These are phyloP conservation scores for Auriscalpium vulgare DNA, from an alignment of 768 basidiomycete species.

Conservation along the genomic window DNA sequence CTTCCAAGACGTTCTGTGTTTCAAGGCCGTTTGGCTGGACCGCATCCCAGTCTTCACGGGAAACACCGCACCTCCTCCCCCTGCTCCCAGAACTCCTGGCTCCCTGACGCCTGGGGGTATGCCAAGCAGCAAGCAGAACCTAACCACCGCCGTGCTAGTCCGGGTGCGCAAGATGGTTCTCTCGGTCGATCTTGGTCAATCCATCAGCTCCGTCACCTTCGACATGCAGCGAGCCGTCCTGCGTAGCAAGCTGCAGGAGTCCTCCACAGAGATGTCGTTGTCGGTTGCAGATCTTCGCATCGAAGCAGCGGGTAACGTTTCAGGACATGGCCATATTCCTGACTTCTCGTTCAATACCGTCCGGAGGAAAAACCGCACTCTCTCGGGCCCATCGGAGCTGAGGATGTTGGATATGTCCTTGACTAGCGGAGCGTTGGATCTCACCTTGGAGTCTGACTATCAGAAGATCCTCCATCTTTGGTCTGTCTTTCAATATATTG, in stretches of 20 bases:
- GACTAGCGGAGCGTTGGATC: conserved; percentile 62
- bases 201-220: conserved; percentile 66
- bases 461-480: conserved; percentile 68
- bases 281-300: conserved; percentile 47
- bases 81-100: conserved; percentile 1
- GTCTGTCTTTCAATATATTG: conserved; percentile 32
- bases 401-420: conserved; percentile 68
- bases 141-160: conserved; percentile 58
- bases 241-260: conserved; percentile 57
- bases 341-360: conserved; percentile 71
- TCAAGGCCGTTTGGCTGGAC: conserved; percentile 93
- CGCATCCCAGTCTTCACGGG: conserved; percentile 68
- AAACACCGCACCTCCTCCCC: conserved; percentile 16
- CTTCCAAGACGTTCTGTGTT: conserved; percentile 86
- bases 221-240: conserved; percentile 56
- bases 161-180: conserved; percentile 68
- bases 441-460: conserved; percentile 67
- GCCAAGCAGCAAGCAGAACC: conserved; percentile 27
- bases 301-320: conserved; percentile 58
- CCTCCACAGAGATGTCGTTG: conserved; percentile 56
- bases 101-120: conserved; percentile 11
- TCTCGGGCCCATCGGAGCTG: conserved; percentile 22
- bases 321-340: conserved; percentile 59
- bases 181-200: conserved; percentile 78
- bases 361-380: conserved; percentile 34